These are phyloP conservation scores for Stentor roeselii DNA, from an alignment of 73 alveolate species.

Conservation along the genomic window DNA sequence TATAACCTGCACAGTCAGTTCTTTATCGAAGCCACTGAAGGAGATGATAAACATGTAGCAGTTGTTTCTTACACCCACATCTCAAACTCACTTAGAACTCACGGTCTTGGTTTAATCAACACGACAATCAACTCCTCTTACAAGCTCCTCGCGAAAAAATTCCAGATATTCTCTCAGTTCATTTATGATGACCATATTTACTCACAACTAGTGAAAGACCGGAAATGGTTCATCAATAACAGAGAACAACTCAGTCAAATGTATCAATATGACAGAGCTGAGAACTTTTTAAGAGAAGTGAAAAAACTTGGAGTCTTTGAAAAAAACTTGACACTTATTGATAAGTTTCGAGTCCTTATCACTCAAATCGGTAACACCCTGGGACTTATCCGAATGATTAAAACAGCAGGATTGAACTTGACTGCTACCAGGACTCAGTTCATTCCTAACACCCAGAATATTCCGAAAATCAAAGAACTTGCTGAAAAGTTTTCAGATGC, in stretches of 20 bases:
- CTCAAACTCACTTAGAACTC: constrained; percentile 89
- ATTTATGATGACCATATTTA: constrained; percentile 88
- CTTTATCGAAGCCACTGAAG: constrained; percentile 63
- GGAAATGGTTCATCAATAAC: constrained; percentile 81
- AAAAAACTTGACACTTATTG: constrained; percentile 70
- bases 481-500: constrained; percentile 70
- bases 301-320: constrained; percentile 84
- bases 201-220: constrained; percentile 85
- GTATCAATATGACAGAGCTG: constrained; percentile 93
- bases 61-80: constrained; percentile 46
- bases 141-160: constrained; percentile 72
- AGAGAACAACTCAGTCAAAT: constrained; percentile 78
- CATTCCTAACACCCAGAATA: constrained; percentile 64
- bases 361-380: constrained; percentile 97
- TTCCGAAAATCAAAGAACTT: constrained; percentile 35
- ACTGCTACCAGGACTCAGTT: constrained; percentile 81
- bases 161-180: constrained; percentile 75
- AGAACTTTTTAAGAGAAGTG: constrained; percentile 66
- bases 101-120: constrained; percentile 94
- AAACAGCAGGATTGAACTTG: constrained; percentile 90
- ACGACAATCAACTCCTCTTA: constrained; percentile 90
- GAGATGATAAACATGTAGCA: constrained; percentile 22
- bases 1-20: constrained; percentile 93
- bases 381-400: constrained; percentile 91
- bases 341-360: constrained; percentile 80